A percentile compares a stretch with the other conserved stretches of the same genome.
These are phyloP conservation scores for Trichoderma sp. DNA, from an alignment of 2,329 filamentous ascomycete genomes.

Conservation along the genomic window DNA sequence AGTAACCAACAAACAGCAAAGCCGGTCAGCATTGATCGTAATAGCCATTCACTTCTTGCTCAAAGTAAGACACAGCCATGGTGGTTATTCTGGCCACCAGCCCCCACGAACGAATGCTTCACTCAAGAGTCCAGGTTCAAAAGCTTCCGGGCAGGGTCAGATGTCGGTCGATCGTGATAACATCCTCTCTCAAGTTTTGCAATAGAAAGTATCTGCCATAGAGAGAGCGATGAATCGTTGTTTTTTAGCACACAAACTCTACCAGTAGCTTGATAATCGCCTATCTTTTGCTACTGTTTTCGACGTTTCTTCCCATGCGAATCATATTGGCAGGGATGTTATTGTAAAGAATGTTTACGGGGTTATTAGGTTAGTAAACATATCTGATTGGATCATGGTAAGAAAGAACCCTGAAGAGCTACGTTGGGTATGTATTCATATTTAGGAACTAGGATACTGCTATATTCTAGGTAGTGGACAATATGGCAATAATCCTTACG, in stretches of 20 bases:
- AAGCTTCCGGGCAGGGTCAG: background rate
- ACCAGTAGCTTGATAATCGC: no score
- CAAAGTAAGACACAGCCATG: background rate
- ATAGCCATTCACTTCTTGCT: background rate
- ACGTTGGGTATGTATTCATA: background rate
- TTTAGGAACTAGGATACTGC: background rate
- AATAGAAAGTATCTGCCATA: background rate
- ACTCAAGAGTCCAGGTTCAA: no score
- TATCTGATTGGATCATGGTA: background rate
- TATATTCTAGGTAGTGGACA: background rate
- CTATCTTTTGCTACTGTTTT: background rate
- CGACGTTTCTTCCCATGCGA: background rate
- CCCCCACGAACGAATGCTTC: no score
- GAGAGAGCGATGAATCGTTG: no score
- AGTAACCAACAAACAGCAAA: background rate
- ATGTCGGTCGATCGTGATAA: background rate
- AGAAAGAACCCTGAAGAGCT: background rate
- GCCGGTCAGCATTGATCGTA: fast-evolving
- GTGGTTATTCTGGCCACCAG: no score
- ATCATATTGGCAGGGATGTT: background rate
- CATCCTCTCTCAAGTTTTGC: background rate
- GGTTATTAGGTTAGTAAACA: background rate
- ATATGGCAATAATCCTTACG: background rate
- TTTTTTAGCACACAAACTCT: background rate
- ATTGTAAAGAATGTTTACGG: background rate